Evolutionary conservation across 495 filamentous ascomycete genomes (phyloP).

Genomic region (Durotheca rogersii): DNA sequence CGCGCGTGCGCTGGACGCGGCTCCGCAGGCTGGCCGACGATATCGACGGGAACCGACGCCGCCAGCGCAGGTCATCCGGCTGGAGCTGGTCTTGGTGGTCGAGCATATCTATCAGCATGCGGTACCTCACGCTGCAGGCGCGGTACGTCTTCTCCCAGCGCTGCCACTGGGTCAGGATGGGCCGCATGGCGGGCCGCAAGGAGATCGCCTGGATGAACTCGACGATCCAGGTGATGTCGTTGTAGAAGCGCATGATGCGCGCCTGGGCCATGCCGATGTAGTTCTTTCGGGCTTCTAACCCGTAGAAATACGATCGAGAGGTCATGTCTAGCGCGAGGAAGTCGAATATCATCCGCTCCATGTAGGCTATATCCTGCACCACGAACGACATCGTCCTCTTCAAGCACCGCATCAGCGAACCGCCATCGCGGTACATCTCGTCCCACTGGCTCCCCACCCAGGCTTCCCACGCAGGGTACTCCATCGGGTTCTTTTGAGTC

Average conservation of each 20-base stretch:
- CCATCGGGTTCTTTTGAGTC: no score
- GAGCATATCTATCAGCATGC: conserved; percentile 7
- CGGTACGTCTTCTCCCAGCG: no score
- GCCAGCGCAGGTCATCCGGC: conserved; percentile 16
- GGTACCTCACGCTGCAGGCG: background rate
- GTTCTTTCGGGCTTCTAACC: no score
- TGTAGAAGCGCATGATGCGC: background rate
- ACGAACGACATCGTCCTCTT: background rate
- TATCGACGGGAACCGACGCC: conserved; percentile 15
- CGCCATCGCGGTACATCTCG: conserved; percentile 1
- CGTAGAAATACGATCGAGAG: no score
- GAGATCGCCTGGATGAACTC: background rate
- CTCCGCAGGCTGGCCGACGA: conserved; percentile 23
- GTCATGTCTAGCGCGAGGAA: background rate
- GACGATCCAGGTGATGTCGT: background rate
- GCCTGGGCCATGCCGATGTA: background rate
- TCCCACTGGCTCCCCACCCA: background rate
- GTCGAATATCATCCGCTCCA: conserved; percentile 21
- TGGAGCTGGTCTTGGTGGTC: background rate
- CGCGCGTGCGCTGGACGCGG: conserved; percentile 4
- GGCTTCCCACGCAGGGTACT: no score
- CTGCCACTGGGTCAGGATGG: no score
- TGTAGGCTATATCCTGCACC: conserved; percentile 3
- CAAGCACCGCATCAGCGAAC: conserved; percentile 2
- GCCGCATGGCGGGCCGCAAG: no score